These are phyloP conservation scores for Kwoniella pini DNA, from an alignment of 768 basidiomycete genomes.

Conservation along the genomic window DNA sequence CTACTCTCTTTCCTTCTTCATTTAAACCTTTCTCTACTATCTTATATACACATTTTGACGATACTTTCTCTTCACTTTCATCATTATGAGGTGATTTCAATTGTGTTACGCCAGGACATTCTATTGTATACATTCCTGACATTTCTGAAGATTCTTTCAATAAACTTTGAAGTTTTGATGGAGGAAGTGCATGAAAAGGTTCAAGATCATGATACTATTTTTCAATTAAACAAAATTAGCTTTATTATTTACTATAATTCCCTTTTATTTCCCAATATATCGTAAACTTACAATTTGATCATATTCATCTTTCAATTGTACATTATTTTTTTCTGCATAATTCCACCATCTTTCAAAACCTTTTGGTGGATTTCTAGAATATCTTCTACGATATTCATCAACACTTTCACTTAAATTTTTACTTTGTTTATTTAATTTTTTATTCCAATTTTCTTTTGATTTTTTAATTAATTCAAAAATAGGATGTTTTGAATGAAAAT, in stretches of 20 bases:
- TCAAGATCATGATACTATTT: constrained; percentile 48
- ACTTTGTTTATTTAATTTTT: constrained; percentile 36
- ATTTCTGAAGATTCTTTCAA: constrained; percentile 21
- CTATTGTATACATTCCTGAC: constrained; percentile 46
- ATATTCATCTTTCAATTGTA: constrained; percentile 50
- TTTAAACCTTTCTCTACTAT: constrained; percentile 39
- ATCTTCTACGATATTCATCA: constrained; percentile 48
- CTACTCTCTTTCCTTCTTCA: constrained; percentile 35
- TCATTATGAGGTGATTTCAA: background rate
- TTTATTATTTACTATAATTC: no score
- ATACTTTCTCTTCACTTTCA: background rate
- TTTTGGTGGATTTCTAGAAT: constrained; percentile 42
- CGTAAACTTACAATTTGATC: constrained; percentile 52
- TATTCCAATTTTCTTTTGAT: constrained; percentile 38
- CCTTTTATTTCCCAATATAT: no score
- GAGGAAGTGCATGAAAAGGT: constrained; percentile 45
- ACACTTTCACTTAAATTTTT: constrained; percentile 41
- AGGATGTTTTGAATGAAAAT: constrained; percentile 42
- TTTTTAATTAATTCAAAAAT: constrained; percentile 43
- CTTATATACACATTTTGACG: constrained; percentile 28
- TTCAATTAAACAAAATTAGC: no score
- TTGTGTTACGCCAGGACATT: constrained; percentile 31
- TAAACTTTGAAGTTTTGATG: constrained; percentile 27
- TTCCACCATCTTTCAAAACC: constrained; percentile 50
- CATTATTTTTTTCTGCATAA: constrained; percentile 33